Evolutionary conservation across 495 filamentous ascomycete species (phyloP).

Genomic region (Xylaria sp.): DNA sequence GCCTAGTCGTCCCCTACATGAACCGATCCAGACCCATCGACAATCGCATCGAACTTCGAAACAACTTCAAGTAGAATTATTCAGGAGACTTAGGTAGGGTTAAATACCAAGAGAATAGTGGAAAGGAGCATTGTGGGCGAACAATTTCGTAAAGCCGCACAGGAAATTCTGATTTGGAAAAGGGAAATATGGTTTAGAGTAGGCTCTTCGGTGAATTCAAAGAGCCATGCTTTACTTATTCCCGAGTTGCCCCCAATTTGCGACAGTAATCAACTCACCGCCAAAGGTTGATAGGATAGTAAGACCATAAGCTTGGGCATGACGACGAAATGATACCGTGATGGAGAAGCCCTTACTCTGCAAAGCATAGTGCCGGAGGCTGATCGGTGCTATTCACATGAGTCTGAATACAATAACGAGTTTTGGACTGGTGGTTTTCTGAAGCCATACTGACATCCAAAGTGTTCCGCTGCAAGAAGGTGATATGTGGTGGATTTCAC

Average conservation of each 20-base stretch:
- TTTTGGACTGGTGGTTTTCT: not conserved
- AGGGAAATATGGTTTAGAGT: not conserved
- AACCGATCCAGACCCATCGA: no score
- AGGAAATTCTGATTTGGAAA: not conserved
- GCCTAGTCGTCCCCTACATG: no score
- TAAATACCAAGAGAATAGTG: no score
- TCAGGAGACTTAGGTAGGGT: no score
- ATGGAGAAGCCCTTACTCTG: not conserved
- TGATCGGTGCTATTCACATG: not conserved
- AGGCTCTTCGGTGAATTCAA: not conserved
- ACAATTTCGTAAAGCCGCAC: no score
- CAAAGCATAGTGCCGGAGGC: not conserved
- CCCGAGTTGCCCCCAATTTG: not conserved
- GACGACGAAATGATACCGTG: not conserved
- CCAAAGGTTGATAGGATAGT: not conserved
- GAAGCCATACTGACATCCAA: not conserved
- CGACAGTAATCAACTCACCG: not conserved
- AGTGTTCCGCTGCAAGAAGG: not conserved
- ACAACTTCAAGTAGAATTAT: no score
- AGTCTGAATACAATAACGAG: not conserved
- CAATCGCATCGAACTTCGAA: no score
- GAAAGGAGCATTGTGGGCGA: no score
- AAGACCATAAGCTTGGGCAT: not conserved
- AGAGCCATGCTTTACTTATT: not conserved
- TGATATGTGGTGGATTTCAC: not conserved